Percentiles rank a stretch among this genome's conserved stretches.
phyloP scores from a whole-genome alignment of 2,329 filamentous ascomycete species.

The Arthrobotrys iridis region DNA sequence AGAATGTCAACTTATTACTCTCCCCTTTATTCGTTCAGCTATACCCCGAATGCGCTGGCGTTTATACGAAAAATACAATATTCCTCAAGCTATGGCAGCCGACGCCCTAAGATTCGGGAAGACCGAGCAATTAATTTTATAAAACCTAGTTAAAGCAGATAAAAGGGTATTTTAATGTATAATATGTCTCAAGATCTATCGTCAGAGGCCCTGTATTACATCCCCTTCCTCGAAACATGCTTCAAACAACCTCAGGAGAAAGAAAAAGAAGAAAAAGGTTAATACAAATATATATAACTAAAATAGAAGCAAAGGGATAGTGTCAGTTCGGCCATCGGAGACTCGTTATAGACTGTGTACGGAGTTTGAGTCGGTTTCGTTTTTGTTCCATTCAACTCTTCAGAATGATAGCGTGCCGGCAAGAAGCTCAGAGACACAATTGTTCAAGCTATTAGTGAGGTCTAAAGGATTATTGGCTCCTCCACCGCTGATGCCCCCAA shows the following conservation, averaged over 20 bases:
- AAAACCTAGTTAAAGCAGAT: too few relatives aligned
- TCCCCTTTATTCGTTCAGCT: too few relatives aligned
- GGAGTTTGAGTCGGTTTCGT: not conserved
- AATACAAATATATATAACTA: not conserved
- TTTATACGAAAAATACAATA: too few relatives aligned
- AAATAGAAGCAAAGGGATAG: not conserved
- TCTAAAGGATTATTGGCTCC: not conserved
- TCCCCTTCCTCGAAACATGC: not conserved
- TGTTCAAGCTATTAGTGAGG: not conserved
- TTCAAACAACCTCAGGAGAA: not conserved
- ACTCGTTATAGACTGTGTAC: conserved; percentile 7
- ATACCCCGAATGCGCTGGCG: too few relatives aligned
- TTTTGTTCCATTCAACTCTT: too few relatives aligned
- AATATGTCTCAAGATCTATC: not conserved
- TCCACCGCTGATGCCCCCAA: not conserved
- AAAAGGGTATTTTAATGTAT: too few relatives aligned
- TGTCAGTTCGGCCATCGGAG: not conserved
- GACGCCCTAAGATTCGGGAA: too few relatives aligned
- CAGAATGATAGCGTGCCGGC: not conserved
- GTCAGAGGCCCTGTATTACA: not conserved
- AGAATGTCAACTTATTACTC: not conserved
- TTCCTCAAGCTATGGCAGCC: too few relatives aligned
- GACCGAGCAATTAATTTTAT: too few relatives aligned
- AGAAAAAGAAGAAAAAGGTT: not conserved
- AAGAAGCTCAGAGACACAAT: not conserved